Evolutionary conservation across 2,329 filamentous ascomycete genomes (phyloP).

Genomic region (Clonostachys rhizophaga): DNA sequence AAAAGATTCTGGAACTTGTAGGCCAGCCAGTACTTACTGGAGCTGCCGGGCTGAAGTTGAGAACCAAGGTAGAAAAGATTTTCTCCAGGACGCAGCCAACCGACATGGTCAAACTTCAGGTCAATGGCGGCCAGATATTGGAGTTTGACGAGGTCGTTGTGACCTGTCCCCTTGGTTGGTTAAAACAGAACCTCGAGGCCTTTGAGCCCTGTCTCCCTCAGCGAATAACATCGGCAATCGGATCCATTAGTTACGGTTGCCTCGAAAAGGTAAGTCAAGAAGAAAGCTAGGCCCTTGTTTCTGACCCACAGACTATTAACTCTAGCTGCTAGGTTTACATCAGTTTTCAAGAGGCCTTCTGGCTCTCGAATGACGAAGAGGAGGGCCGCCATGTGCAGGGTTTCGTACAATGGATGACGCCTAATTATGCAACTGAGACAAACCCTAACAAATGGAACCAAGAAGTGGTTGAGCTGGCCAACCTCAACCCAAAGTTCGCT

Average conservation of each 20-base stretch:
- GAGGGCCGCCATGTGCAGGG: conserved; percentile 43
- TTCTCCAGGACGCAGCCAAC: conserved; percentile 14
- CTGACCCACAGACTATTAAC: conserved; percentile 1
- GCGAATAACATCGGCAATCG: conserved; percentile 55
- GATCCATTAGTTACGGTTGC: conserved; percentile 63
- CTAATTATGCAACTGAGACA: conserved; percentile 57
- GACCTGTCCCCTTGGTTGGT: conserved; percentile 64
- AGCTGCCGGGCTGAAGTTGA: conserved; percentile 44
- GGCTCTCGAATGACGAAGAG: conserved; percentile 38
- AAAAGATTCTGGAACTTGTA: conserved; percentile 52
- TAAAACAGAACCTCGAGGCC: conserved; percentile 52
- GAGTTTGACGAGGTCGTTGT: conserved; percentile 66
- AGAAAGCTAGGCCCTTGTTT: background rate
- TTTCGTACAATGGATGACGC: conserved; percentile 73
- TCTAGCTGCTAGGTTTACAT: conserved; percentile 43
- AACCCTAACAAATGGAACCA: conserved; percentile 67
- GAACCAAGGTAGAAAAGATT: conserved; percentile 42
- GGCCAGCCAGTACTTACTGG: conserved; percentile 49
- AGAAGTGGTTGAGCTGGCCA: conserved; percentile 72
- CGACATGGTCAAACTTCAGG: conserved; percentile 35
- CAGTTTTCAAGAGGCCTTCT: conserved; percentile 73
- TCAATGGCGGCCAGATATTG: conserved; percentile 35
- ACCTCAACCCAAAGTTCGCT: conserved; percentile 49
- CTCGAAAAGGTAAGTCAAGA: conserved; percentile 57
- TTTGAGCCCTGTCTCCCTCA: conserved; percentile 58